Conservation (phyloP, 73 alveolate species). For the Blepharisma japonicum region DNA sequence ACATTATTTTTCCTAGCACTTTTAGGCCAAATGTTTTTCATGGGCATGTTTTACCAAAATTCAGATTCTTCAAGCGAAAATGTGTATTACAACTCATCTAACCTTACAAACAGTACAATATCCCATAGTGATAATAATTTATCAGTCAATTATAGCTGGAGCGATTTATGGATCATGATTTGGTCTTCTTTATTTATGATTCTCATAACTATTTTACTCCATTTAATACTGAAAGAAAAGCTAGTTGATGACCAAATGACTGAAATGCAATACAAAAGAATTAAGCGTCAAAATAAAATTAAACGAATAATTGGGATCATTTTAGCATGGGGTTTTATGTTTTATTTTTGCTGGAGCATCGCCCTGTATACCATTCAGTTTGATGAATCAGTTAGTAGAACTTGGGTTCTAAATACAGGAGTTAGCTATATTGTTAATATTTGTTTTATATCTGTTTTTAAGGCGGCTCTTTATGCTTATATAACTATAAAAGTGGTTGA, state of each 20-base stretch:
- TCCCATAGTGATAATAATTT: too few species aligned
- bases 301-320: background rate
- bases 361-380: background rate
- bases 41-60: slow-evolving; percentile 1
- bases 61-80: background rate
- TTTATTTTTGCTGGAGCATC: slow-evolving; percentile 27
- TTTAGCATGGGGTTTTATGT: background rate
- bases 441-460: background rate
- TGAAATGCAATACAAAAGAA: background rate
- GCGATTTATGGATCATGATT: background rate
- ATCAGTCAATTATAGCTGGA: too few species aligned
- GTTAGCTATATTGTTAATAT: background rate
- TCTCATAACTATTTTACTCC: background rate
- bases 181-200: background rate
- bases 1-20: background rate
- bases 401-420: background rate
- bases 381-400: background rate
- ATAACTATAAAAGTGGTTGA: too few species aligned
- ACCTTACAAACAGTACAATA: too few species aligned
- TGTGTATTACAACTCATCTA: too few species aligned
- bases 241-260: background rate
- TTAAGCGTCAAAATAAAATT: background rate
- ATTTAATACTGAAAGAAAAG: background rate
- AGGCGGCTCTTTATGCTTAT: background rate
- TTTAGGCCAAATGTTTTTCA: background rate